Base-by-base conservation (phyloP, 371 early-diverging fungal species). In the Mortierella sp. region DNA sequence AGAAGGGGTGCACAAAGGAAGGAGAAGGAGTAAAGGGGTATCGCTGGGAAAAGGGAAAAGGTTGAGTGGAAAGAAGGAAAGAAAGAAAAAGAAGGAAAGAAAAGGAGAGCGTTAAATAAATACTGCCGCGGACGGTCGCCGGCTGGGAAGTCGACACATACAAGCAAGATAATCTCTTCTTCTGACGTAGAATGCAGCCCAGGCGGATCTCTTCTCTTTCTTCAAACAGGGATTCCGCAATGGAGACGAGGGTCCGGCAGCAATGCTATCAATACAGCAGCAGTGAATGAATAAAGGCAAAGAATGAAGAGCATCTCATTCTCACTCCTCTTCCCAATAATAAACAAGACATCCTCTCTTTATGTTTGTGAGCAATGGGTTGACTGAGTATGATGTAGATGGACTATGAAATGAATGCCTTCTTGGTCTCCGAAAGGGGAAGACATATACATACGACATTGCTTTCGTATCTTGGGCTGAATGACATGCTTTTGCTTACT, bases 81-180 rank as follows among this genome's bases (percentile, higher is more conserved):
- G 51, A 73, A 70, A 59, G 34, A 67, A 43, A 54, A 26, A 50
- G 40, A 37, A 64, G 53, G 28, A 48, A 40, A 16, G 34, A 50
- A 50, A 21, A 24, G 34, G 40, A 50, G 11, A 13, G 48, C 10
- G 44, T 69, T 69, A 53, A 69, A 67, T 73, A 78, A 73, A 69
- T 69, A 69, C 14, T 24, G 2, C 34, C 54, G 48, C 34, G 48
- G 26, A 71, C 19, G 10, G 48, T 19, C 13, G 73, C 31, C 73
- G n/a, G 28, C 40, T 55, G 37, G 19, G 34, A 64, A 53, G 48
- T 53, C 24, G 53, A 53, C 53, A 53, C 4, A 24, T 2, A 53
- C 21, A 31, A 64, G 64, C 21, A 31, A 64, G 64, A 64, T 64
- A 16, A 64, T 64, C 64, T 37, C 14, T 21, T 61, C 31, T 34